A percentile compares a stretch with the other conserved stretches of the same genome.
Conservation (phyloP, 192 early-diverging fungal species). For the Umbelopsis sp. region DNA sequence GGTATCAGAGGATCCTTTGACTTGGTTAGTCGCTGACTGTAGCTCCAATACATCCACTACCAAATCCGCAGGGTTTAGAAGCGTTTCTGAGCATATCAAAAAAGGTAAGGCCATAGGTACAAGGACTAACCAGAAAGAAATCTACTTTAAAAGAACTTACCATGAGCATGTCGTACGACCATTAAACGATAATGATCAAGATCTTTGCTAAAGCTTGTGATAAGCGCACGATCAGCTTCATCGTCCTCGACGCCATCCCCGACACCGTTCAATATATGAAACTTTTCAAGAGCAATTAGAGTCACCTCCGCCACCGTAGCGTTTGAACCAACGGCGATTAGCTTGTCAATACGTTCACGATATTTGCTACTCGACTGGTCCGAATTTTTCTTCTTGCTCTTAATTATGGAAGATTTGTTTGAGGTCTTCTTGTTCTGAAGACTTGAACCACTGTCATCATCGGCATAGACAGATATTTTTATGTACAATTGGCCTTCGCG, state of each 20-base stretch:
- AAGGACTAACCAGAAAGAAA: neutral
- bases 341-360: conserved; percentile 37
- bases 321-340: conserved; percentile 42
- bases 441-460: neutral
- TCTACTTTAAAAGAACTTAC: neutral
- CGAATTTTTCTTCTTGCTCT: conserved; percentile 6
- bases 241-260: conserved; percentile 41
- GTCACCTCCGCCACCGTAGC: conserved; percentile 49
- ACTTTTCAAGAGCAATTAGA: conserved; percentile 48
- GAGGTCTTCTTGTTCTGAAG: neutral
- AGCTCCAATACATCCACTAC: neutral
- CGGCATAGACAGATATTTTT: conserved; percentile 34
- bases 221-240: conserved; percentile 1
- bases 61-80: neutral
- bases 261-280: conserved; percentile 46
- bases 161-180: neutral
- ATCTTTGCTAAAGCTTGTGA: conserved; percentile 1
- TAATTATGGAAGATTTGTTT: conserved; percentile 19
- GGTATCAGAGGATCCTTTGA: conserved; percentile 3
- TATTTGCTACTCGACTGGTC: neutral
- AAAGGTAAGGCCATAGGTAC: neutral
- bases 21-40: neutral
- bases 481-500: conserved; percentile 36
- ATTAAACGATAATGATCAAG: neutral
- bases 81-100: neutral